A percentile compares a stretch with the other conserved stretches of the same genome.
Evolutionary conservation across 2,329 filamentous ascomycete species (phyloP).

Genomic region (Hypoxylon rubiginosum): DNA sequence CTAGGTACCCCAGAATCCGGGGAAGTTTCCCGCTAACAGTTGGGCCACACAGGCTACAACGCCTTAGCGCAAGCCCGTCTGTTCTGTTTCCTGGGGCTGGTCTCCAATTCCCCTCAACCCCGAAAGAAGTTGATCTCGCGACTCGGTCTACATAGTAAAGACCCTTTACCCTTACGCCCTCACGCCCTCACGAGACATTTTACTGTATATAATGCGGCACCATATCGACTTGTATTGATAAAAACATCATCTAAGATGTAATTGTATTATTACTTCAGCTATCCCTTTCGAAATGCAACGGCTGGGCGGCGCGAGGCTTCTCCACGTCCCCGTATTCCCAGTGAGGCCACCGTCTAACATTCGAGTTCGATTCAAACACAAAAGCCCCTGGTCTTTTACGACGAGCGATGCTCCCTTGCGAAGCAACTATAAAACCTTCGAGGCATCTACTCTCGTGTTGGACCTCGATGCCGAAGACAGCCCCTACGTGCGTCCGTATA

Average conservation of each 20-base stretch:
- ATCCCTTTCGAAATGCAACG: slow-evolving; percentile 42
- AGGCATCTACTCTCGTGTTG: slow-evolving; percentile 60
- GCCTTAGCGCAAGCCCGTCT: slow-evolving; percentile 1
- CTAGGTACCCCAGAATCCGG: slow-evolving; percentile 35
- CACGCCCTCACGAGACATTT: not conserved
- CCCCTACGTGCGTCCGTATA: slow-evolving; percentile 58
- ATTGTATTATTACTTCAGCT: slow-evolving; percentile 11
- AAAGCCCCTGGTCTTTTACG: slow-evolving; percentile 9
- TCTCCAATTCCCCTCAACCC: slow-evolving; percentile 1
- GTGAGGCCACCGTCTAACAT: slow-evolving; percentile 14
- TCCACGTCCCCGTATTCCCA: slow-evolving; percentile 23
- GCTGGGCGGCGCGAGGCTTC: slow-evolving; percentile 26
- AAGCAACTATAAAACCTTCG: slow-evolving; percentile 39
- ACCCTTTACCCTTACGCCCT: not conserved
- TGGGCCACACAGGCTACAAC: slow-evolving; percentile 4
- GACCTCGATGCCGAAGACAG: slow-evolving; percentile 66
- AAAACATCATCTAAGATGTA: slow-evolving; percentile 23
- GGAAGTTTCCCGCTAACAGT: slow-evolving; percentile 17
- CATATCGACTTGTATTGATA: not conserved
- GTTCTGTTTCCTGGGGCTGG: slow-evolving; percentile 12
- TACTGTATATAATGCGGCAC: slow-evolving; percentile 14
- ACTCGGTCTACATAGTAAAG: not conserved
- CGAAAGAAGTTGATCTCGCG: not conserved
- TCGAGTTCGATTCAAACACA: slow-evolving; percentile 23
- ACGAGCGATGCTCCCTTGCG: slow-evolving; percentile 32